These are phyloP conservation scores for Flaveria linearis DNA, from an alignment of 129 eudicot species.

Conservation along the genomic window DNA sequence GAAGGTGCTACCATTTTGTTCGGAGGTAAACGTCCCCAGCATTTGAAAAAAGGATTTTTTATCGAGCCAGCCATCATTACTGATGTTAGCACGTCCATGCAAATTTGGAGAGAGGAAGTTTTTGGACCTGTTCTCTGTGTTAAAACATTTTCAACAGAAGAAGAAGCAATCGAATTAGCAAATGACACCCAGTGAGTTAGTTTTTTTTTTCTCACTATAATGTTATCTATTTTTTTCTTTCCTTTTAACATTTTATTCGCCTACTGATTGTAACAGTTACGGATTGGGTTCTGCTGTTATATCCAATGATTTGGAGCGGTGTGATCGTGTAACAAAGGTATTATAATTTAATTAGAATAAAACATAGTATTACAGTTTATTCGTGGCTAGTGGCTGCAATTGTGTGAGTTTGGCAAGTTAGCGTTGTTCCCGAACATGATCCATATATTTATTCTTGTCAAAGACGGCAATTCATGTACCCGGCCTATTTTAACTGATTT, in stretches of 20 bases:
- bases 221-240: background rate
- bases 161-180: conserved; percentile 94
- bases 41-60: conserved; percentile 70
- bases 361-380: background rate
- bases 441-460: background rate
- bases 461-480: background rate
- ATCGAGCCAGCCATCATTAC: conserved; percentile 79
- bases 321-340: conserved; percentile 88
- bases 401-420: background rate
- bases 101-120: conserved; percentile 97
- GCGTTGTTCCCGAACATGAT: background rate
- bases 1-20: conserved; percentile 90
- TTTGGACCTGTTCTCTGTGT: conserved; percentile 97
- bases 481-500: background rate
- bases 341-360: conserved; percentile 13
- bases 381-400: background rate
- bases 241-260: background rate
- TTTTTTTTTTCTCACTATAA: background rate
- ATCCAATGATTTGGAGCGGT: conserved; percentile 84
- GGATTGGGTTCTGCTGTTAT: conserved; percentile 94
- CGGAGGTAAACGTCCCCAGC: conserved; percentile 90
- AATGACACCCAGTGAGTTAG: conserved; percentile 83
- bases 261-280: conserved; percentile 47
- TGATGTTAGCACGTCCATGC: conserved; percentile 89
- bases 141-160: conserved; percentile 83